Evolutionary conservation across 345 rosid species (phyloP).

Genomic region (Conringia planisiliqua): DNA sequence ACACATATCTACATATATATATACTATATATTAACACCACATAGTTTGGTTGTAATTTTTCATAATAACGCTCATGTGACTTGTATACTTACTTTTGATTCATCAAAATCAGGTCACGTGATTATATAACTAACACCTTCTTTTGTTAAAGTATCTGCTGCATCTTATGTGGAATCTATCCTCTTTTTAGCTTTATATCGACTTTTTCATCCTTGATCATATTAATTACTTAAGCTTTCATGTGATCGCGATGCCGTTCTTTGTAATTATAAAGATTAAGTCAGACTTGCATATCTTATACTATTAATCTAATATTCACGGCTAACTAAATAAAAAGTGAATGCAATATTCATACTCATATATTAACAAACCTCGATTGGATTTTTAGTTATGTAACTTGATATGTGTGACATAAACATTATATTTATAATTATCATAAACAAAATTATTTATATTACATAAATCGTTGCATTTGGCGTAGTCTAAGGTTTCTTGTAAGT

Average conservation of each 20-base stretch:
- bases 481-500: not conserved
- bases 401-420: not conserved
- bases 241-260: not conserved
- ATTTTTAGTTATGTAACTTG: not conserved
- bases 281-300: not conserved
- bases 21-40: not conserved
- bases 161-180: constrained; percentile 5
- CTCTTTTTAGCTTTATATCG: constrained; percentile 17
- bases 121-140: constrained; percentile 17
- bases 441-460: not conserved
- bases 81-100: constrained; percentile 11
- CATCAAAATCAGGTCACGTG: constrained; percentile 30
- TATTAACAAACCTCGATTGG: not conserved
- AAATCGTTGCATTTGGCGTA: not conserved
- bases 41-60: not conserved
- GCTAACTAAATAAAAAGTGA: not conserved
- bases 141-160: constrained; percentile 3
- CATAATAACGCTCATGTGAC: constrained; percentile 11
- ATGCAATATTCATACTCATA: not conserved
- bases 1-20: no score
- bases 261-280: not conserved
- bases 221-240: not conserved
- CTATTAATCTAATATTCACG: not conserved
- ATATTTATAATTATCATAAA: not conserved
- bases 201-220: constrained; percentile 2